phyloP scores from a whole-genome alignment of 352 stramenopile genomes.

The Globisporangium paroecandrum region DNA sequence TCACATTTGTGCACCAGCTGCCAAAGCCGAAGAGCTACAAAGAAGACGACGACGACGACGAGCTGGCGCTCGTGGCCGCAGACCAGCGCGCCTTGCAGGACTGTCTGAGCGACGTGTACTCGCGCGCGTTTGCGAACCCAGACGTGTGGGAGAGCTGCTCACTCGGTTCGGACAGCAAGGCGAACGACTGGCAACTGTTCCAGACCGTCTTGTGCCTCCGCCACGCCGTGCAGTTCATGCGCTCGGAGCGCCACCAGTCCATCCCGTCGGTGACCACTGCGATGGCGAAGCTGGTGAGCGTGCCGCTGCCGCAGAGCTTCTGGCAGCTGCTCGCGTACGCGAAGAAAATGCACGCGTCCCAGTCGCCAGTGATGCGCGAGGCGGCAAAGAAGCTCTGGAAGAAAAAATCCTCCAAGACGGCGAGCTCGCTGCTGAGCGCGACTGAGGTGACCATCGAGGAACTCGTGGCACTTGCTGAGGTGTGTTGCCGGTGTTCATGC shows the following conservation, averaged over 20 bases:
- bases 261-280: constrained; percentile 43
- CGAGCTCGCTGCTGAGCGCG: constrained; percentile 47
- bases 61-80: constrained; percentile 21
- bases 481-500: constrained; percentile 16
- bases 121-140: constrained; percentile 35
- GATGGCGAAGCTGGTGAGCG: constrained; percentile 37
- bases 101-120: constrained; percentile 48
- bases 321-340: constrained; percentile 39
- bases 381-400: constrained; percentile 32
- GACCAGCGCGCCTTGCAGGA: constrained; percentile 42
- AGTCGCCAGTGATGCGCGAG: constrained; percentile 20
- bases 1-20: constrained; percentile 39
- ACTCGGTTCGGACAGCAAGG: constrained; percentile 16
- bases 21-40: constrained; percentile 36
- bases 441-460: constrained; percentile 37
- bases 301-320: constrained; percentile 46
- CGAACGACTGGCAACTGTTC: constrained; percentile 23
- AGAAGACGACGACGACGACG: constrained; percentile 38
- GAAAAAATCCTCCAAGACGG: constrained; percentile 32
- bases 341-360: constrained; percentile 29
- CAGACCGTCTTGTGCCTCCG: constrained; percentile 43
- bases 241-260: constrained; percentile 35
- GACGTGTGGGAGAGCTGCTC: constrained; percentile 6
- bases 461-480: constrained; percentile 40
- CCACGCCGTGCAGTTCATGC: constrained; percentile 55